Conservation (phyloP, 2,329 filamentous ascomycete species). For the Monosporascus sp. region DNA sequence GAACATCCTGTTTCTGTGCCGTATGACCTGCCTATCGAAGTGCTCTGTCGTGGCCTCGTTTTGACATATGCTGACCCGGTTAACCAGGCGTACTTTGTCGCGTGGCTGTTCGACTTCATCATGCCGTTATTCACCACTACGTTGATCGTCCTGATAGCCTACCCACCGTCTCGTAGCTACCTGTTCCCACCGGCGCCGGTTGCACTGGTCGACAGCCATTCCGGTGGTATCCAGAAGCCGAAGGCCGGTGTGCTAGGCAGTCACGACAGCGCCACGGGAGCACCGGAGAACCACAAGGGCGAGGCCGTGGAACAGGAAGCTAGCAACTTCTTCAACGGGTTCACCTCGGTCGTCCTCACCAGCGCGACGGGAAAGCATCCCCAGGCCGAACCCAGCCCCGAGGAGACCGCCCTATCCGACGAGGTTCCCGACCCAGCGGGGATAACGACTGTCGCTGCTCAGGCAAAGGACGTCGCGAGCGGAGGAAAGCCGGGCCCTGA, state of each 20-base stretch:
- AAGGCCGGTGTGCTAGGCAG: slow-evolving; percentile 70
- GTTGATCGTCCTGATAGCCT: slow-evolving; percentile 60
- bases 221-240: slow-evolving; percentile 72
- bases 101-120: slow-evolving; percentile 70
- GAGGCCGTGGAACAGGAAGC: slow-evolving; percentile 82
- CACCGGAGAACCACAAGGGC: slow-evolving; percentile 76
- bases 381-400: slow-evolving; percentile 50
- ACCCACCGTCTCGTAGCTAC: slow-evolving; percentile 53
- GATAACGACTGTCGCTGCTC: slow-evolving; percentile 30
- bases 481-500: slow-evolving; percentile 44
- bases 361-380: slow-evolving; percentile 75
- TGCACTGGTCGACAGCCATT: slow-evolving; percentile 62
- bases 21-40: slow-evolving; percentile 26
- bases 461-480: slow-evolving; percentile 34
- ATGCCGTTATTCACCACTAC: slow-evolving; percentile 54
- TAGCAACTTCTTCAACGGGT: slow-evolving; percentile 69
- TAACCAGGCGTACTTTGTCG: slow-evolving; percentile 42
- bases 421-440: slow-evolving; percentile 30
- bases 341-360: slow-evolving; percentile 66
- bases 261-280: slow-evolving; percentile 71
- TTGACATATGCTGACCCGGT: background rate
- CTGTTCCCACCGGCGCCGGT: slow-evolving; percentile 76
- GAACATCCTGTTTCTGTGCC: slow-evolving; percentile 62
- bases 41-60: background rate
- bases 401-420: slow-evolving; percentile 19